phyloP scores from a whole-genome alignment of 73 alveolate genomes.

The Paramecium sonneborni region DNA sequence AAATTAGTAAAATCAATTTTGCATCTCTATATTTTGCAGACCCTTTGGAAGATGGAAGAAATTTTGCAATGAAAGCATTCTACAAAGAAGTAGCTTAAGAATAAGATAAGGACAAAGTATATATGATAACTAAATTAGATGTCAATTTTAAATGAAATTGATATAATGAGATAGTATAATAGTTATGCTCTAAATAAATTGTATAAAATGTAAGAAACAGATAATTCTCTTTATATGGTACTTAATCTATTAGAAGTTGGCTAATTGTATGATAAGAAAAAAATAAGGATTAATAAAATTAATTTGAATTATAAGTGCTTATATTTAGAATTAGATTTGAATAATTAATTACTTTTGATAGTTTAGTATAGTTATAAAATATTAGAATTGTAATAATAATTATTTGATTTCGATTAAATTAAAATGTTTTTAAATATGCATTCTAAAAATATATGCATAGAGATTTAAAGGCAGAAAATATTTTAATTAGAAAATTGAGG shows the following conservation, averaged over 20 bases:
- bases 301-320: constrained; percentile 74
- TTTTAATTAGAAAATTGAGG: constrained; percentile 72
- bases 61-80: constrained; percentile 66
- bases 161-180: constrained; percentile 84
- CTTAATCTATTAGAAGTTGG: constrained; percentile 84
- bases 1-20: constrained; percentile 62
- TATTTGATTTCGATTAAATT: too few species aligned
- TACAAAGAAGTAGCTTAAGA: constrained; percentile 61
- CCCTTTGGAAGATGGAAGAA: constrained; percentile 63
- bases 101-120: constrained; percentile 63
- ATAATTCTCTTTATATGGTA: constrained; percentile 74
- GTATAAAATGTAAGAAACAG: constrained; percentile 79
- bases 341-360: too few species aligned
- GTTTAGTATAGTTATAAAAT: too few species aligned
- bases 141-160: constrained; percentile 88
- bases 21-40: constrained; percentile 69
- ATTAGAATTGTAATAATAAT: too few species aligned
- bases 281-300: constrained; percentile 69
- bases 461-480: constrained; percentile 97
- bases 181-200: constrained; percentile 86
- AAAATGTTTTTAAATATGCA: too few species aligned
- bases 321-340: too few species aligned
- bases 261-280: constrained; percentile 76
- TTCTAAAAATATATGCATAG: constrained; percentile 90
- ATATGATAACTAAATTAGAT: constrained; percentile 42